Evolutionary conservation across 192 early-diverging fungal species (phyloP), one percentile per base, ranked within the genome.

Genomic region (Entrophospora sp.): DNA sequence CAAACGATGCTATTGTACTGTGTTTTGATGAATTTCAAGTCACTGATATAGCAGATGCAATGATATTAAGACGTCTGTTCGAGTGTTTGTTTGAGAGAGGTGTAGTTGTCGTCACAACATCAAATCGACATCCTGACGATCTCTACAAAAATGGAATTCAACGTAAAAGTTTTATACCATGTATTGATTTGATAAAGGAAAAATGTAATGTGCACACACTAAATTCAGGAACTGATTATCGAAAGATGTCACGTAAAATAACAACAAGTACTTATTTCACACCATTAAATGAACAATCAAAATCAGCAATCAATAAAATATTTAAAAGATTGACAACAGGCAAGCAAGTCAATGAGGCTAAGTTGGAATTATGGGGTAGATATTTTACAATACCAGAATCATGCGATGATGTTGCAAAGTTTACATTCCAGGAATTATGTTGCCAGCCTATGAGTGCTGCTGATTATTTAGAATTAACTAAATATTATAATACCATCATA

Each of bases 1-100:
- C 90, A 14, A 79, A 78, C 27, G 84, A 91, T 25, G 86, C 92
- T 5, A 85, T 88, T 71, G 82, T 98, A 2, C 74, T 98, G 5
- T 98, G 96, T 70, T 91, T 98, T 77, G 95, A 98, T 66, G 95
- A 98, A 71, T 89, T 98, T 53, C 92, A 94, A 68, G 96, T 98
- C 6, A 98, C 96, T 2, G 93, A 98, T 71, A 97, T 98, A 64
- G 91, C 90, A 4, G 96, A 98, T 71, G 95, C 95, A 60, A 96
- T 96, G 95, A 85, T 96, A 32, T 66, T 96, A 48, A 78, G 93
- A 42, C 83, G 85, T 5, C 75, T 96, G 27, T 83, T 95, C 62
- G 79, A 81, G 1, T 90, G 93, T 70, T 75, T 98, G 30, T 92
- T 95, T 61, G 73, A 80, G 4, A 62, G 75, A 22, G 93, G 93